Base-by-base conservation (phyloP, 768 basidiomycete genomes). In the Lactarius tabidus region DNA sequence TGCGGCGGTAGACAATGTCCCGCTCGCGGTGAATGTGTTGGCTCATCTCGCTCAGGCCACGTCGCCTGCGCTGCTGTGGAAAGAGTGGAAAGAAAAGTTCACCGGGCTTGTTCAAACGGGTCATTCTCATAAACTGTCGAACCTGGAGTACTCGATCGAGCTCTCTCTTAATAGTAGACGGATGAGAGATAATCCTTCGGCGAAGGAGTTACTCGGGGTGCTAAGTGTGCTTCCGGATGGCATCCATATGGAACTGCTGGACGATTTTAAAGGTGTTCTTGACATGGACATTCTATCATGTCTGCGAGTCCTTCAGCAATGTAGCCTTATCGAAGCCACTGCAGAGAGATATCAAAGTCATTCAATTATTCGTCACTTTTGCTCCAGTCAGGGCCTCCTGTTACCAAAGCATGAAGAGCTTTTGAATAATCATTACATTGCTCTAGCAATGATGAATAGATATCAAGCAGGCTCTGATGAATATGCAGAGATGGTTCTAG, bases 1-100 rank as follows among this genome's bases (percentile, higher is more conserved):
- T 8, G 15, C 18, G 6, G 62, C 62, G 5, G 62, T 63, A 7
- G 62, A 63, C 45, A n/a, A 29, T 36, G 45, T 63, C 18, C 62
- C 62, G n/a, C 54, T 65, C 18, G 59, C 64, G 3, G 58, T 65
- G 18, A 54, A 23, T 0, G n/a, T 65, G 4, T 23, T 65, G 36
- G 58, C 58, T 14, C 58, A 60, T 17, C 52, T 45, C 3, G 52
- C 64, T 15, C 58, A 65, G 52, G 31, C 58, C 2, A 31, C 36
- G 26, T 31, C 48, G 26, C 23, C 51, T 17, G 15, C 7, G 28
- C n/a, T 41, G 26, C 18, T 65, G 31, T 41, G 48, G 38, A 31
- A 54, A 35, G 45, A 60, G 20, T 65, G 64, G 64, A 39, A 38
- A 23, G 52, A 41, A 31, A 36, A 54, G 14, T 18, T 45, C 6